Conservation (phyloP, 805 yeast species). For the Yarrowia deformans region DNA sequence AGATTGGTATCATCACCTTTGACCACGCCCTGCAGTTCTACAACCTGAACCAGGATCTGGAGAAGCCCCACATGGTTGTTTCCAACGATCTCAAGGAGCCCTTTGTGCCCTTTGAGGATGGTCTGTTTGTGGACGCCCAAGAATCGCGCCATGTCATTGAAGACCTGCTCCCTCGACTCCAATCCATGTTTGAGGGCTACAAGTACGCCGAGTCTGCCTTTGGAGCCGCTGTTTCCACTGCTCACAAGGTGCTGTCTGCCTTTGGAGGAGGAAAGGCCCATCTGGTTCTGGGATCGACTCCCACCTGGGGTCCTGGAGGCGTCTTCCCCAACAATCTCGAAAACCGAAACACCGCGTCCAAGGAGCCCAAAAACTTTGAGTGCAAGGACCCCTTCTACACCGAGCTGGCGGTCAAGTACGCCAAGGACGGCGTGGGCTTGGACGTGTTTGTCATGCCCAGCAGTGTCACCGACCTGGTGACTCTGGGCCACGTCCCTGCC, state of each 20-base stretch:
- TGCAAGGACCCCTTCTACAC: slow-evolving; percentile 70
- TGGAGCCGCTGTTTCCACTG: slow-evolving; percentile 79
- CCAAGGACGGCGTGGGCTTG: slow-evolving; percentile 68
- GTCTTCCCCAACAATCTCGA: slow-evolving; percentile 36
- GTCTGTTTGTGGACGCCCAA: slow-evolving; percentile 80
- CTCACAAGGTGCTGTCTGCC: slow-evolving; percentile 62
- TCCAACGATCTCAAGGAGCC: slow-evolving; percentile 77
- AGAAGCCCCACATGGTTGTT: slow-evolving; percentile 64
- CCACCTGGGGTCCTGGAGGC: slow-evolving; percentile 71
- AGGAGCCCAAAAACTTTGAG: slow-evolving; percentile 61
- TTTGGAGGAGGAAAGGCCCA: slow-evolving; percentile 78
- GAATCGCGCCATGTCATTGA: slow-evolving; percentile 71
- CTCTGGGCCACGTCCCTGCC: slow-evolving; percentile 67
- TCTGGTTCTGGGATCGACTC: slow-evolving; percentile 69
- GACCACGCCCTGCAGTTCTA: slow-evolving; percentile 77
- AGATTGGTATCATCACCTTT: slow-evolving; percentile 75
- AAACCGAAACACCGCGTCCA: slow-evolving; percentile 49
- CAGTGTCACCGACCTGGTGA: slow-evolving; percentile 73
- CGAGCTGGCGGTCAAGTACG: slow-evolving; percentile 63
- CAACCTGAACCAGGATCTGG: slow-evolving; percentile 64
- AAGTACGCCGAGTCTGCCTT: slow-evolving; percentile 67
- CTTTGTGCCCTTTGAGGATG: slow-evolving; percentile 77
- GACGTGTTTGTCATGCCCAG: slow-evolving; percentile 76
- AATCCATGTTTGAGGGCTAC: slow-evolving; percentile 54
- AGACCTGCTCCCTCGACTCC: slow-evolving; percentile 68